phyloP scores from a whole-genome alignment of 345 rosid genomes.

The Aurinia saxatilis region DNA sequence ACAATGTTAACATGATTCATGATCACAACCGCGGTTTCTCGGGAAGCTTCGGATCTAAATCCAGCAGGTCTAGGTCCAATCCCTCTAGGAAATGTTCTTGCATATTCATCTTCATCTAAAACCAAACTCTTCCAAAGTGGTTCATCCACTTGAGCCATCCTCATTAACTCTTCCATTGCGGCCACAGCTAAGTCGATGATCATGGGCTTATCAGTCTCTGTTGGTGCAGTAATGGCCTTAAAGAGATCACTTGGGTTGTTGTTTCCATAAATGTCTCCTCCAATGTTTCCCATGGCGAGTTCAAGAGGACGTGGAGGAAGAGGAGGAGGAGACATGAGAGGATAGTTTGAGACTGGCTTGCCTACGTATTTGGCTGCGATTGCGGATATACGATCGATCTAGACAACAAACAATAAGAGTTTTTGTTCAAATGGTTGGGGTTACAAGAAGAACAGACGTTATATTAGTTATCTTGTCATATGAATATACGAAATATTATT shows the following conservation, averaged over 20 bases:
- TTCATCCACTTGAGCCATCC: slow-evolving; percentile 83
- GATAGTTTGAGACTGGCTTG: slow-evolving; percentile 74
- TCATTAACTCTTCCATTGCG: slow-evolving; percentile 85
- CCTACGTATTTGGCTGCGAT: slow-evolving; percentile 97
- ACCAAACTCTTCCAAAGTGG: slow-evolving; percentile 53
- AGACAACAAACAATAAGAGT: slow-evolving; percentile 4
- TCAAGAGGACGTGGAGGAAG: slow-evolving; percentile 60
- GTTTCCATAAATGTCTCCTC: slow-evolving; percentile 55
- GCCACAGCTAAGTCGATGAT: slow-evolving; percentile 83
- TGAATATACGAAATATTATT: too few relatives aligned
- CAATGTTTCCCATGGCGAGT: slow-evolving; percentile 53
- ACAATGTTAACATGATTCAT: slow-evolving; percentile 84
- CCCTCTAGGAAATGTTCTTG: slow-evolving; percentile 62
- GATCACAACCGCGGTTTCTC: slow-evolving; percentile 70
- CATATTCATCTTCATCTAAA: slow-evolving; percentile 68
- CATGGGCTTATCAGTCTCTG: slow-evolving; percentile 72
- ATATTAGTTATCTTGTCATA: background rate
- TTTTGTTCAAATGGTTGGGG: background rate
- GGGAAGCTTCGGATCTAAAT: slow-evolving; percentile 67
- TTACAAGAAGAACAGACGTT: background rate
- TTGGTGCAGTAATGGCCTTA: slow-evolving; percentile 48
- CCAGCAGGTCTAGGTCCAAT: slow-evolving; percentile 70
- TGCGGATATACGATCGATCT: slow-evolving; percentile 86
- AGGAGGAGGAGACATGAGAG: slow-evolving; percentile 54
- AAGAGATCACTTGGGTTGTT: slow-evolving; percentile 59